Evolutionary conservation across 768 basidiomycete species (phyloP), one percentile per base, ranked within the genome.

Genomic region (Lactarius deliciosus): DNA sequence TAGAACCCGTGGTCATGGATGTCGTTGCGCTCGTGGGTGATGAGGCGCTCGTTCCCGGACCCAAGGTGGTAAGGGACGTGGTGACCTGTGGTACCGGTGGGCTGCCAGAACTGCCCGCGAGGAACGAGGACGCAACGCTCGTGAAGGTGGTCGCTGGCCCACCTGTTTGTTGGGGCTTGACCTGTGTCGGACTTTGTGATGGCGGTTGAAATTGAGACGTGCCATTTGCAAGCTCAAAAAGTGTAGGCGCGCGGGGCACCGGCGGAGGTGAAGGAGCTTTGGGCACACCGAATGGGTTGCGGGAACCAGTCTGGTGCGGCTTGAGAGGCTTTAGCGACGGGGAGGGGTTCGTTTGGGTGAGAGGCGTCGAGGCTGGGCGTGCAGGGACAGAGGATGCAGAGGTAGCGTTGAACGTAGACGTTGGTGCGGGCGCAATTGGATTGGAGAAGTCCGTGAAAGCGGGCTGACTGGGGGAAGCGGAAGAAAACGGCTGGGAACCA

Each of bases 221-320:
- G 11, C 85, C 83, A 78, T 82, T 83, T 3, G 88, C 83, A 16
- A 98, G 77, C 73, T 97, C 91, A 77, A 91, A 85, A 73, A 98
- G 79, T 2, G 92, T 94, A 11, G 90, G 92, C 34, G 81, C 84
- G 74, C 88, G 90, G 1, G 92, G 90, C 32, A 91, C 80, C 18
- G 90, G 87, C 1, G 87, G 84, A 18, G 70, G 68, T 47, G 80
- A 78, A 28, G 85, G 78, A 10, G 82, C 81, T 6, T 83, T 80
- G 5, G 91, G 85, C 36, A 86, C 84, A 7, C 94, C 96, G 69
- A 99, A 99, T 3, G 97, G 97, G 81, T 99, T 99, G 71, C 86
- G 88, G 8, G 93, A 92, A 32, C 97, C 96, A 3, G 97, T 99
- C 75, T 90, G 87, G 75, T 98, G 96, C 7, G 94, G 82, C 72